Base-by-base conservation (phyloP, 192 early-diverging fungal species). In the Coemansia umbellata region DNA sequence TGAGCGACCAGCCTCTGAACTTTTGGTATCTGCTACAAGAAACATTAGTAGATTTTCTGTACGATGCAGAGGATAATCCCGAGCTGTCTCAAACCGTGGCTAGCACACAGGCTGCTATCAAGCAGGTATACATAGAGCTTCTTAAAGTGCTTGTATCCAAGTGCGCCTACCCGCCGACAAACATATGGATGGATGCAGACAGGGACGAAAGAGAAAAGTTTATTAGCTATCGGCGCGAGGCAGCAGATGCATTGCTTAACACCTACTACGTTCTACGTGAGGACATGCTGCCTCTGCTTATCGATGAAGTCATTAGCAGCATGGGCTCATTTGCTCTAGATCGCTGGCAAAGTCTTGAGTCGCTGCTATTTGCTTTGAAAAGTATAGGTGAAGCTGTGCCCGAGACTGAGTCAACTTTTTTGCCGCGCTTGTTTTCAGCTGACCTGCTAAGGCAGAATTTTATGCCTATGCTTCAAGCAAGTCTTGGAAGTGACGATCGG, bases 11-110 rank as follows among this genome's bases (percentile, higher is more conserved):
- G 35, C 77, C 87, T 4, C 80, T 89, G 14, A 81, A 83, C 47
- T 84, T 88, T 50, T 90, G 88, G 88, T 86, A 80, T 30, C 55
- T 82, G 37, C 58, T 88, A 9, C 87, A 90, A 57, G 88, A 90
- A 43, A 71, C 85, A 1, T 47, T 88, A 31, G 73, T 68, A 22
- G 87, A 90, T 39, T 55, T 58, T 28, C 63, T 61, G 44, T 31
- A 21, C 10, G 69, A 65, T 0, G 57, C 64, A 4, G 47, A 45
- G n/a, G 61, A 67, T 21, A 63, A 66, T 33, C 33, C 28, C 5
- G 33, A n/a, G 23, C 22, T 40, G 15, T 33, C 30, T 3, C 37
- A 11, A 19, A 55, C 22, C 7, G 63, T 24, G 13, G 48, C 55
- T 14, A 42, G 4, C 8, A 66, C 72, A 6, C 55, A 41, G 37